A percentile compares a stretch with the other conserved stretches of the same genome.
These are phyloP conservation scores for Zymoseptoria tritici DNA, from an alignment of 2,329 filamentous ascomycete species.

Conservation along the genomic window DNA sequence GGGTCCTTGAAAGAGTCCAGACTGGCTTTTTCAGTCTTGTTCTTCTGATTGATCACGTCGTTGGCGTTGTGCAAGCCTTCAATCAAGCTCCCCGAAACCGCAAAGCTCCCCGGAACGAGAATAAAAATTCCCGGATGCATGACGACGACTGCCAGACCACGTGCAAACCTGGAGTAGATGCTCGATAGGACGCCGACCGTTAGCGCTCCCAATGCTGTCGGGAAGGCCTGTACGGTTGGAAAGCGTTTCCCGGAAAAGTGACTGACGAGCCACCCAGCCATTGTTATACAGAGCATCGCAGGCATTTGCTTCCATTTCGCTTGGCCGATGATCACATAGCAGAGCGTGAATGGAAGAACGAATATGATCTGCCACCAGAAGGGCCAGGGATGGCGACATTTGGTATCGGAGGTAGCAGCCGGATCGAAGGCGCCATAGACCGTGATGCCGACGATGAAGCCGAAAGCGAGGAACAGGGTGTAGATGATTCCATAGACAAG, in stretches of 20 bases:
- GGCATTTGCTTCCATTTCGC: slow-evolving; percentile 71
- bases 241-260: slow-evolving; percentile 63
- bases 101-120: slow-evolving; percentile 28
- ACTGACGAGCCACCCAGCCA: slow-evolving; percentile 67
- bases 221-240: slow-evolving; percentile 61
- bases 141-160: slow-evolving; percentile 48
- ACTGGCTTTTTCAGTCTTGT: not conserved
- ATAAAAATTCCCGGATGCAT: not conserved
- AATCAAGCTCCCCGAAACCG: slow-evolving; percentile 43
- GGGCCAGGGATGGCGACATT: slow-evolving; percentile 40
- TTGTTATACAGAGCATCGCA: slow-evolving; percentile 64
- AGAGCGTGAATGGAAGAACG: slow-evolving; percentile 64
- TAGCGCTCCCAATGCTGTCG: slow-evolving; percentile 69
- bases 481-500: slow-evolving; percentile 48
- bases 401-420: slow-evolving; percentile 37
- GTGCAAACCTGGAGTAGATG: slow-evolving; percentile 57
- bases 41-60: slow-evolving; percentile 5
- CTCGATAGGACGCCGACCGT: slow-evolving; percentile 71
- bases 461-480: slow-evolving; percentile 46
- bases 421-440: slow-evolving; percentile 42
- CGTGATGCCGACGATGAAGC: slow-evolving; percentile 43
- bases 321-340: slow-evolving; percentile 65
- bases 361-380: slow-evolving; percentile 59
- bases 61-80: not conserved
- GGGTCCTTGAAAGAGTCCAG: not conserved